These are phyloP conservation scores for Jaltomata sinuosa DNA, from an alignment of 257 asterid species.

Conservation along the genomic window DNA sequence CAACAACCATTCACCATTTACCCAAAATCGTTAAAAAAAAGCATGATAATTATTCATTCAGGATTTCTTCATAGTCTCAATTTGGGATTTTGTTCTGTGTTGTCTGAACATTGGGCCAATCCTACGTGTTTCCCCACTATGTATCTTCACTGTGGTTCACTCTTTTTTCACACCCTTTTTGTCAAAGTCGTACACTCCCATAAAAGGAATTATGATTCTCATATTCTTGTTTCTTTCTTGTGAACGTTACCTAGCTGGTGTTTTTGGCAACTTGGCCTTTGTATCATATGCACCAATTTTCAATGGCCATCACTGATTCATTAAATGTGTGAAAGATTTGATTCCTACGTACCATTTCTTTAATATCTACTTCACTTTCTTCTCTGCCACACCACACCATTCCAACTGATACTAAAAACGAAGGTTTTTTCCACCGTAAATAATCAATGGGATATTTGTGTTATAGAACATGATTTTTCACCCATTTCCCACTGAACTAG, in stretches of 20 bases:
- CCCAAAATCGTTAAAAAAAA: background rate
- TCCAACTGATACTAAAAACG: too few relatives aligned
- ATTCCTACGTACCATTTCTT: background rate
- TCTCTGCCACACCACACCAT: background rate
- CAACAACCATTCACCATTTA: background rate
- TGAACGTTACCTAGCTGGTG: background rate
- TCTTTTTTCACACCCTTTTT: background rate
- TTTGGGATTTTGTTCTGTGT: background rate
- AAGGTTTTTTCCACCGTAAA: too few relatives aligned
- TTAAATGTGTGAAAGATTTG: background rate
- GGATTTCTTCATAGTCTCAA: background rate
- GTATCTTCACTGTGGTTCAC: background rate
- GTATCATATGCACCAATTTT: background rate
- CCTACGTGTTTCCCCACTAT: background rate
- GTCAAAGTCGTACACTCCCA: background rate
- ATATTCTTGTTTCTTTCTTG: background rate
- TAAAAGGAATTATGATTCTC: background rate
- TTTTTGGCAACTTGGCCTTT: background rate
- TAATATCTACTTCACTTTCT: background rate
- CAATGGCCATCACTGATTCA: background rate
- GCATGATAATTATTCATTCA: background rate
- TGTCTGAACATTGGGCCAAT: background rate
- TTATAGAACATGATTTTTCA: too few relatives aligned
- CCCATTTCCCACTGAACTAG: too few relatives aligned
- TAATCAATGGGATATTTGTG: too few relatives aligned